Evolutionary conservation across 2,329 filamentous ascomycete species (phyloP), one percentile per base, ranked within the genome.

Genomic region (Diaporthe nobilis): DNA sequence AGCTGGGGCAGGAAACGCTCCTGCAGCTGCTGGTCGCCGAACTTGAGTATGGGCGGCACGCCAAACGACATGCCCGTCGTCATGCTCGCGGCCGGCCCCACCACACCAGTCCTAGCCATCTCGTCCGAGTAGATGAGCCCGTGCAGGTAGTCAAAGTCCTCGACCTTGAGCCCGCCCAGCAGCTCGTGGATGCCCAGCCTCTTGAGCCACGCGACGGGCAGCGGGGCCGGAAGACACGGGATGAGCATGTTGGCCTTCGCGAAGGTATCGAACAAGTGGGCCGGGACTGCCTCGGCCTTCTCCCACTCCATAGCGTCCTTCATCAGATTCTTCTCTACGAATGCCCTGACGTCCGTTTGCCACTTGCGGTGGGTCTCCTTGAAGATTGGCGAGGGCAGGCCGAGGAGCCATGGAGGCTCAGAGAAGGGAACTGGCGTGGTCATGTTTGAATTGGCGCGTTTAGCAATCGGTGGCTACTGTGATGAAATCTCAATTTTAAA

Each of bases 101-200:
- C 84, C 15, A 94, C 85, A 15, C 94, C 94, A 1, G 88, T 89
- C 20, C 93, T 88, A 22, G 88, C 85, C 89, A 95, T 91, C 89
- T 94, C 94, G 80, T 95, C 93, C 5, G 85, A 84, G 80, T 92
- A 95, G 70, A 95, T 95, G 72, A 92, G 87, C 0, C 88, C 91
- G 81, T 95, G 93, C 13, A 94, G 85, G 78, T 92, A 92, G 80
- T 94, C 93, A 85, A 92, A 95, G 37, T 95, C 92, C 80, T 95
- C 93, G 2, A 95, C 90, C 78, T 90, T 91, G 2, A 93, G 83
- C 0, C 89, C 89, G 1, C 92, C 93, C 0, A 92, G 85, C 55
- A 95, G 90, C 79, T 93, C 89, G 75, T 91, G 85, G 61, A 95
- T 92, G 0, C 92, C 93, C 25, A 93, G 80, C 60, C 86, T 88